Evolutionary conservation across 768 basidiomycete species (phyloP).

Genomic region (Albatrellus ellisii): DNA sequence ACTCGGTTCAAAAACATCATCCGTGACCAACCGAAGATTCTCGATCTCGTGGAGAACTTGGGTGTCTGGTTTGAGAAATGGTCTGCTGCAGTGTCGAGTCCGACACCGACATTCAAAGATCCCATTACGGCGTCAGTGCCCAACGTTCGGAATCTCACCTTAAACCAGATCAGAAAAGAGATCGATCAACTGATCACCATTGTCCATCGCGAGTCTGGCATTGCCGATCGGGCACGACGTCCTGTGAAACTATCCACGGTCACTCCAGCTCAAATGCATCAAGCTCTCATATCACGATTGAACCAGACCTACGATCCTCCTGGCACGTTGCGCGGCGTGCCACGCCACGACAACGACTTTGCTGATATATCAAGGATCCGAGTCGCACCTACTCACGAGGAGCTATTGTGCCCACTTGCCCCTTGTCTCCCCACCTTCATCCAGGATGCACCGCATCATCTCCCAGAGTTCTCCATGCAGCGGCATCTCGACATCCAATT

Average conservation of each 20-base stretch:
- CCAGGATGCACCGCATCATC: conserved; percentile 50
- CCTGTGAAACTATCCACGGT: conserved; percentile 1
- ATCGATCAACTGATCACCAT: conserved; percentile 27
- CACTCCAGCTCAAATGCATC: conserved; percentile 15
- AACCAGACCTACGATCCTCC: conserved; percentile 39
- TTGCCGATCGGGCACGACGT: conserved; percentile 16
- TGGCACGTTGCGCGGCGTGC: conserved; percentile 34
- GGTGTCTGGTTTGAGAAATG: conserved; percentile 34
- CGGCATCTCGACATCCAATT: conserved; percentile 63
- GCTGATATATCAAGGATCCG: conserved; percentile 41
- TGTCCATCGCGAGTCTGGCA: conserved; percentile 34
- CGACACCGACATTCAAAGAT: conserved; percentile 33
- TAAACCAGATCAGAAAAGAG: conserved; percentile 22
- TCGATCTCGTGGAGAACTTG: conserved; percentile 28
- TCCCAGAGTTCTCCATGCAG: conserved; percentile 44
- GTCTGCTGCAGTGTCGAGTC: conserved; percentile 25
- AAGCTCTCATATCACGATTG: conserved; percentile 27
- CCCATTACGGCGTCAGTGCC: conserved; percentile 21
- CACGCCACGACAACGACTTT: conserved; percentile 60
- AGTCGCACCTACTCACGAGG: conserved; percentile 56
- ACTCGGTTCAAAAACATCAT: conserved; percentile 46
- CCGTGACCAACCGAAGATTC: conserved; percentile 31
- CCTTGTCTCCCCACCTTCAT: conserved; percentile 55
- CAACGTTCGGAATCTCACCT: conserved; percentile 24
- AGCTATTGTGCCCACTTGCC: conserved; percentile 33